phyloP scores from a whole-genome alignment of 306 rosid genomes.

The Prosopis cineraria region DNA sequence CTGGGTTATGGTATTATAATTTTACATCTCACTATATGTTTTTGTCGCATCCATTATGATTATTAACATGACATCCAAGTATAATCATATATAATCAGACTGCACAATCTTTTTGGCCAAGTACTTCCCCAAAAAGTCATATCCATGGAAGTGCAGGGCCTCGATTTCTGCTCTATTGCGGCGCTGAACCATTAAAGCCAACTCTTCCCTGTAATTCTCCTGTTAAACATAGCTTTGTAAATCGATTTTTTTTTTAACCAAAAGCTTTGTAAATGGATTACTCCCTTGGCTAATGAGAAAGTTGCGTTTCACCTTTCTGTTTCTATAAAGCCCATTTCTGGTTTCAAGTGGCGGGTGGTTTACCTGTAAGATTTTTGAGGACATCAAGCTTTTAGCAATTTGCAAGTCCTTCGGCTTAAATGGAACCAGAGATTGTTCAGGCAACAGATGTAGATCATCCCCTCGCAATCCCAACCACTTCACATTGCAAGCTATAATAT shows the following conservation, averaged over 20 bases:
- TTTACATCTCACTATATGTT: background rate
- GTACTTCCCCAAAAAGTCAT: slow-evolving; percentile 75
- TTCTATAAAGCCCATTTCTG: background rate
- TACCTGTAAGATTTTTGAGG: slow-evolving; percentile 76
- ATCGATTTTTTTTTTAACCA: background rate
- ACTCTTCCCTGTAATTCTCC: slow-evolving; percentile 80
- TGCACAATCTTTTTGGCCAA: slow-evolving; percentile 79
- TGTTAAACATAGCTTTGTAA: slow-evolving; percentile 40
- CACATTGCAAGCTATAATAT: slow-evolving; percentile 76
- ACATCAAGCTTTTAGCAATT: slow-evolving; percentile 80
- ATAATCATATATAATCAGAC: slow-evolving; percentile 58
- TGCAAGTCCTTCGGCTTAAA: slow-evolving; percentile 74
- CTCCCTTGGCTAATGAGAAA: background rate
- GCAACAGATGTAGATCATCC: slow-evolving; percentile 62
- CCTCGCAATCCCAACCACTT: slow-evolving; percentile 87
- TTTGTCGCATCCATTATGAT: background rate
- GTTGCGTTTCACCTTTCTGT: background rate
- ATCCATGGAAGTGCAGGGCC: slow-evolving; percentile 79
- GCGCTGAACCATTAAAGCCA: slow-evolving; percentile 64
- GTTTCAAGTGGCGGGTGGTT: background rate
- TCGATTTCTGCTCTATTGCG: slow-evolving; percentile 83
- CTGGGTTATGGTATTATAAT: background rate
- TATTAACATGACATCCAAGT: background rate
- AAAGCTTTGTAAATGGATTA: slow-evolving; percentile 6
- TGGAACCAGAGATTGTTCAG: slow-evolving; percentile 64